Base-by-base conservation (phyloP, 257 asterid species). In the Eustoma russellianum region DNA sequence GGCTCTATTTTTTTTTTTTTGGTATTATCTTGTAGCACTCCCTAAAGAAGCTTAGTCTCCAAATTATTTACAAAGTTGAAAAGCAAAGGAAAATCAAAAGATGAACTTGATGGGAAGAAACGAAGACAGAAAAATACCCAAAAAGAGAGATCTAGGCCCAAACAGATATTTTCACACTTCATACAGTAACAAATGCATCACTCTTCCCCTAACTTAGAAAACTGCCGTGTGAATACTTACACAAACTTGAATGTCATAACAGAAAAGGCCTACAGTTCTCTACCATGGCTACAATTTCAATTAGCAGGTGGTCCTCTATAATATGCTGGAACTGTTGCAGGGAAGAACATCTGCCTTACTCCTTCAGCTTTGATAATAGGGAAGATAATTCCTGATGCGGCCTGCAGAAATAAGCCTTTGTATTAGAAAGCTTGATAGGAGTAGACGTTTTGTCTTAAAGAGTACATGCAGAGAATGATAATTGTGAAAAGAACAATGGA, bases 361-460 rank as follows among this genome's bases (percentile, higher is more conserved):
- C 85, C 85, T 70, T 77, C 85, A 2, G 82, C 85, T 69, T 72
- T 77, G 57, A 80, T 72, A 41, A 80, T 77, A 1, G 88, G 85
- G 47, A 72, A 64, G 48, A 80, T 72, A 17, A 80, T 80, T 13
- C 71, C 75, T 6, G 80, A 77, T 15, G 78, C 89, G 47, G 79
- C 57, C 82, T 77, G 72, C 62, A 33, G 3, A 46, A 19, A 47
- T 30, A 45, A 54, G 41, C 33, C 9, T 44, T 18, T 51, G 45
- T 0, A 15, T 64, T 44, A 64, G 63, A 49, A 15, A 43, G 16
- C 17, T 28, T 18, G 41, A 35, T 33, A 15, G 10, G 33, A 19
- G 17, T 2, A 0, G 10, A 17, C 1, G 43, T 6, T 38, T 53
- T 34, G 53, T 6, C 13, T 50, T 48, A 40, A 33, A 47, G 58